Evolutionary conservation across 2,329 filamentous ascomycete genomes (phyloP).

Genomic region (Hypoxylon sp.): DNA sequence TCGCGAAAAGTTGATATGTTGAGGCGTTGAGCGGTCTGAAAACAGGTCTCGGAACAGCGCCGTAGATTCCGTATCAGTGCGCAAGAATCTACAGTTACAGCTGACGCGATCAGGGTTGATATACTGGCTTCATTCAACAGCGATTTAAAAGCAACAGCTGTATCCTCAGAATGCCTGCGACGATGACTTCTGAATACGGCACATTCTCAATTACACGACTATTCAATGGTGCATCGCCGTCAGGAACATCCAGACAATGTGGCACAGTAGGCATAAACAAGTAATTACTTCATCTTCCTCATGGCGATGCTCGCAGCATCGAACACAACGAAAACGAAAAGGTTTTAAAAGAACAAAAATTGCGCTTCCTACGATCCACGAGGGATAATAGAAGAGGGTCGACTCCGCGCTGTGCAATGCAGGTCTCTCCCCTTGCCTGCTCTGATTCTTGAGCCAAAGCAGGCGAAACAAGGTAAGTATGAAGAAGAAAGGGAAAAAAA

Average conservation of each 20-base stretch:
- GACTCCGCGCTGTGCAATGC: conserved; percentile 70
- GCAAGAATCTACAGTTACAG: too few relatives aligned
- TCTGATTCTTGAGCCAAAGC: conserved; percentile 49
- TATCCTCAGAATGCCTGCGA: too few relatives aligned
- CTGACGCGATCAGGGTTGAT: too few relatives aligned
- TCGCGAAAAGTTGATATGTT: background rate
- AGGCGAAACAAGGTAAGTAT: conserved; percentile 56
- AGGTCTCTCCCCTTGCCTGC: conserved; percentile 58
- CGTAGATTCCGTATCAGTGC: background rate
- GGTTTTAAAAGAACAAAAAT: conserved; percentile 53
- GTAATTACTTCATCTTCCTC: conserved; percentile 19
- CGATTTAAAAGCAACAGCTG: too few relatives aligned
- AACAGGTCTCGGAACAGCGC: background rate
- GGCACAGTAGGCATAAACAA: background rate
- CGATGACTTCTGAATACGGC: too few relatives aligned
- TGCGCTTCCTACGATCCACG: conserved; percentile 52
- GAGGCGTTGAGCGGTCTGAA: background rate
- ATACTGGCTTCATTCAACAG: too few relatives aligned
- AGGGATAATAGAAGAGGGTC: conserved; percentile 55
- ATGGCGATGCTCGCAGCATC: conserved; percentile 32
- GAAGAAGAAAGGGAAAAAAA: conserved; percentile 42
- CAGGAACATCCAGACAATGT: background rate
- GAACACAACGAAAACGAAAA: conserved; percentile 36
- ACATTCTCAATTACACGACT: too few relatives aligned
- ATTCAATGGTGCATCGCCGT: too few relatives aligned